Conservation (phyloP, 2,329 filamentous ascomycete genomes). For the Tolypocladium ophioglossoides region DNA sequence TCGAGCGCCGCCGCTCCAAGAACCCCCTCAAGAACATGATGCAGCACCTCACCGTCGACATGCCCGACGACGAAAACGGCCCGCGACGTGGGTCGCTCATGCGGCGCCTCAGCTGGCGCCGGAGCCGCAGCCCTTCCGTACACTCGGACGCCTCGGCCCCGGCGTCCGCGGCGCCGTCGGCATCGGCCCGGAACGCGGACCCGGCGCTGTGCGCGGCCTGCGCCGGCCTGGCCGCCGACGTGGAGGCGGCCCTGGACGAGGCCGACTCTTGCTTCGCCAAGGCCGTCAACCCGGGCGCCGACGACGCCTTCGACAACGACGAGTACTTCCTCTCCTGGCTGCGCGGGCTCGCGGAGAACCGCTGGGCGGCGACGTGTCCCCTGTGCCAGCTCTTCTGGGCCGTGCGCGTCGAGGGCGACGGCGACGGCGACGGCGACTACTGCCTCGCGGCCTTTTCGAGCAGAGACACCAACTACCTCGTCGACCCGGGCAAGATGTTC, state of each 20-base stretch:
- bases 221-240: slow-evolving; percentile 20
- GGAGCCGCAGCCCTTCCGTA: slow-evolving; percentile 23
- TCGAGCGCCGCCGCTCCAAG: slow-evolving; percentile 21
- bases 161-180: slow-evolving; percentile 1
- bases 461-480: slow-evolving; percentile 22
- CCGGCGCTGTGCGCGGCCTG: slow-evolving; percentile 19
- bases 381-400: slow-evolving; percentile 23
- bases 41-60: slow-evolving; percentile 25
- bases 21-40: slow-evolving; percentile 26
- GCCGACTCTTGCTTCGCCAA: slow-evolving; percentile 18
- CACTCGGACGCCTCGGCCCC: slow-evolving; percentile 16
- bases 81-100: slow-evolving; percentile 21
- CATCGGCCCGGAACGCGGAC: slow-evolving; percentile 15
- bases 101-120: slow-evolving; percentile 24
- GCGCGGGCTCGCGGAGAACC: slow-evolving; percentile 19
- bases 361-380: slow-evolving; percentile 21
- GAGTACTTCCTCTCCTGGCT: slow-evolving; percentile 18
- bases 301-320: slow-evolving; percentile 20
- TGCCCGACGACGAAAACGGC: slow-evolving; percentile 15
- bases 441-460: slow-evolving; percentile 23
- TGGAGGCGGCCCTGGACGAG: slow-evolving; percentile 20
- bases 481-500: slow-evolving; percentile 19
- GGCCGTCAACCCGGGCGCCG: slow-evolving; percentile 15
- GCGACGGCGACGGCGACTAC: slow-evolving; percentile 14
- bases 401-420: slow-evolving; percentile 20